A percentile compares a stretch with the other conserved stretches of the same genome.
phyloP scores from a whole-genome alignment of 257 asterid species.

The Apocynum venetum region DNA sequence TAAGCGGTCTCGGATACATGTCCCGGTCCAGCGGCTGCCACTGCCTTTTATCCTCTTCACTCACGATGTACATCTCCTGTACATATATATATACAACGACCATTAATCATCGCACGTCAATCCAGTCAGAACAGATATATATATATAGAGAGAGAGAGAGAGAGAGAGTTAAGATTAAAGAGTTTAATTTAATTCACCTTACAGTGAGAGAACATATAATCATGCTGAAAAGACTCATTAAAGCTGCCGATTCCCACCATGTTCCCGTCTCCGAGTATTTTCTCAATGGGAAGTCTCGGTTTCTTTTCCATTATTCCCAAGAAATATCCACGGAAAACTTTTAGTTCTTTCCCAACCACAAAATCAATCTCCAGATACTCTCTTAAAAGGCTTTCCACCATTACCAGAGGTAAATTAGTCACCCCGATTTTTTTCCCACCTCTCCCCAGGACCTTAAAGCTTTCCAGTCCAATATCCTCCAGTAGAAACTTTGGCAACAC shows the following conservation, averaged over 20 bases:
- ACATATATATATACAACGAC: too few species aligned
- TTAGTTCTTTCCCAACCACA: conserved; percentile 33
- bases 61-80: background rate
- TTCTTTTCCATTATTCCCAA: conserved; percentile 33
- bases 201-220: background rate
- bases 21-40: conserved; percentile 2
- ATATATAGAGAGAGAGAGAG: too few species aligned
- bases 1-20: conserved; percentile 41
- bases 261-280: background rate
- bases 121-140: too few species aligned
- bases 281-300: background rate
- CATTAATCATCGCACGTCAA: too few species aligned
- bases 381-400: conserved; percentile 42
- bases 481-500: conserved; percentile 36
- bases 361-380: conserved; percentile 35
- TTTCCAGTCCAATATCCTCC: conserved; percentile 38
- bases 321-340: conserved; percentile 29
- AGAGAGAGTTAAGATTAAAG: too few species aligned
- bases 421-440: conserved; percentile 31
- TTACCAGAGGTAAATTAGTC: conserved; percentile 37
- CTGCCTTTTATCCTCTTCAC: background rate
- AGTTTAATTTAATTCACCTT: background rate
- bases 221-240: background rate
- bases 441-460: conserved; percentile 24
- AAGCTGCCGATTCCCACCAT: background rate